Percentiles rank a stretch among this genome's conserved stretches.
These are phyloP conservation scores for Gautieria morchelliformis DNA, from an alignment of 768 basidiomycete species.

Conservation along the genomic window DNA sequence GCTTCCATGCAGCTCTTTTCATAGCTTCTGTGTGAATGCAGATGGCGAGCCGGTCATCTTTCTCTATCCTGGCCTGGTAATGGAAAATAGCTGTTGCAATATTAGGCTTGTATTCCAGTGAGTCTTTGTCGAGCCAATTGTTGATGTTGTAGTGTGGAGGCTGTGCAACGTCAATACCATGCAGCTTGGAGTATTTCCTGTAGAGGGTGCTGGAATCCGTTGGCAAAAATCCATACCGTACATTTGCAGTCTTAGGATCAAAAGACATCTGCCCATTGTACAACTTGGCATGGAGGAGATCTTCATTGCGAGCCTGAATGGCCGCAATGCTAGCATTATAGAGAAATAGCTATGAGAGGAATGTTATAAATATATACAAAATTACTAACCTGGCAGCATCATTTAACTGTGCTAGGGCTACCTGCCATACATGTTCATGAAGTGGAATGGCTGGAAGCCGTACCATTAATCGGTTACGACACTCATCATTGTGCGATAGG, in stretches of 20 bases:
- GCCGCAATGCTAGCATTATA: neutral
- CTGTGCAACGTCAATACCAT: neutral
- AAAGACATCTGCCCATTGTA: neutral
- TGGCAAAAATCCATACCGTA: slow-evolving; percentile 2
- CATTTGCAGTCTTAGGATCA: neutral
- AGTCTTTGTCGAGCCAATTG: neutral
- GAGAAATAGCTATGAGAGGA: neutral
- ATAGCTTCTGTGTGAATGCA: neutral
- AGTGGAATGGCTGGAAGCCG: neutral
- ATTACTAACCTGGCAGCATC: slow-evolving; percentile 9
- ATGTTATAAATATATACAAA: slow-evolving; percentile 4
- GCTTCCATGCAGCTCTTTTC: neutral
- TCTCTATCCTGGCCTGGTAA: neutral
- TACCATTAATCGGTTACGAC: neutral
- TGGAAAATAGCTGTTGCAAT: neutral
- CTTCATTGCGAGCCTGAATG: neutral
- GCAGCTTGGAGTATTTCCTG: neutral
- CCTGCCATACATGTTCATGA: neutral
- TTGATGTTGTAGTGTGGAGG: neutral
- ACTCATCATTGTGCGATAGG: neutral
- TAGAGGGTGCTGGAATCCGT: neutral
- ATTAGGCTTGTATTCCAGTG: neutral
- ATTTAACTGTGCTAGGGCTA: neutral
- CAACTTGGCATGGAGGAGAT: neutral
- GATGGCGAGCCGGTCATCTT: neutral